phyloP scores from a whole-genome alignment of 352 stramenopile species.

The Phytophthora agathidicida region DNA sequence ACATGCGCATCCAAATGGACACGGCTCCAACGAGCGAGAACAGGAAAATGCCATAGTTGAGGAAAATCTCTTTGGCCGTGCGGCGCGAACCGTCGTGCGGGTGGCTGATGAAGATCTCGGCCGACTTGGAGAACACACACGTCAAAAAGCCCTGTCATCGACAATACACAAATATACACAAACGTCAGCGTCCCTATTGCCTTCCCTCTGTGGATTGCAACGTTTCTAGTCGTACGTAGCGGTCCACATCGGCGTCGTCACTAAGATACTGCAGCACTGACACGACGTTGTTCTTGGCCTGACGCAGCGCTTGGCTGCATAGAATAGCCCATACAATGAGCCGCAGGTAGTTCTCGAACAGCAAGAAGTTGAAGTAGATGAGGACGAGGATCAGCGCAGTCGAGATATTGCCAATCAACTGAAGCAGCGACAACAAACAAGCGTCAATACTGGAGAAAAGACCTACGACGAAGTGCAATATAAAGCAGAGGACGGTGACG shows the following conservation, averaged over 20 bases:
- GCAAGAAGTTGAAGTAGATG: slow-evolving; percentile 91
- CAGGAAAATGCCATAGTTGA: slow-evolving; percentile 90
- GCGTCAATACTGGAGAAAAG: not conserved
- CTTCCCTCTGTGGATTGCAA: not conserved
- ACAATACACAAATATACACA: slow-evolving; percentile 11
- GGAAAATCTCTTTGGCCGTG: slow-evolving; percentile 81
- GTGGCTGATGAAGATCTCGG: slow-evolving; percentile 79
- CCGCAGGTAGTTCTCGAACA: slow-evolving; percentile 90
- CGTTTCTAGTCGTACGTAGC: slow-evolving; percentile 43
- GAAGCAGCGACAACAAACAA: not conserved
- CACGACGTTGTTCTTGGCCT: slow-evolving; percentile 87
- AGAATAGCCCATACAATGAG: slow-evolving; percentile 90
- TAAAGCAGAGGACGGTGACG: not conserved
- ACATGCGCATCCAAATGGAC: slow-evolving; percentile 89
- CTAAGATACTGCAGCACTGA: slow-evolving; percentile 87
- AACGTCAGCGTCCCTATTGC: slow-evolving; percentile 1
- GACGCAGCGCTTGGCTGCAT: slow-evolving; percentile 84
- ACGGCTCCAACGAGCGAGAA: slow-evolving; percentile 85
- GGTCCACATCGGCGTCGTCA: slow-evolving; percentile 73
- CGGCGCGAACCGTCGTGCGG: slow-evolving; percentile 63
- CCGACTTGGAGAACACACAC: slow-evolving; percentile 79
- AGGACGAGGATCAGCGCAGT: slow-evolving; percentile 86
- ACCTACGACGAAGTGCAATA: not conserved
- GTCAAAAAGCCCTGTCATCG: slow-evolving; percentile 69
- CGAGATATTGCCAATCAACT: slow-evolving; percentile 89